Evolutionary conservation across 1,139 yeast species (phyloP).

Genomic region (Debaryomyces fabryi): DNA sequence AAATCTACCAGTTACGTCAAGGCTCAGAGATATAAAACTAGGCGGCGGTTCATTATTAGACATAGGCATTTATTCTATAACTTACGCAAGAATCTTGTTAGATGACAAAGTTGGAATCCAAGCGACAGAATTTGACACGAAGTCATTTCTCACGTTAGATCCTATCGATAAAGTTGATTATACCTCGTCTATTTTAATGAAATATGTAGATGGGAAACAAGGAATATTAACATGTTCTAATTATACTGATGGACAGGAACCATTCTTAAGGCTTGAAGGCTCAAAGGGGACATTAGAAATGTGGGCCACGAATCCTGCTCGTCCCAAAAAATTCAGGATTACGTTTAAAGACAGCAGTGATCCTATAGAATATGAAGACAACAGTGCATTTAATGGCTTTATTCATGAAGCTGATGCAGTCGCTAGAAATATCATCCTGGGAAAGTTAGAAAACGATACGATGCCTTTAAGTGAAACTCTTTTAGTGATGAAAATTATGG

Average conservation of each 20-base stretch:
- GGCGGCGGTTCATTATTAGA: constrained; percentile 68
- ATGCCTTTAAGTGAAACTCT: constrained; percentile 50
- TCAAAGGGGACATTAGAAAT: constrained; percentile 39
- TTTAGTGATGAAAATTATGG: constrained; percentile 48
- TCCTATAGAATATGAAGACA: constrained; percentile 29
- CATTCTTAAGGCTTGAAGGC: constrained; percentile 43
- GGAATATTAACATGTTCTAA: constrained; percentile 40
- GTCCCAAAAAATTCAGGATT: constrained; percentile 31
- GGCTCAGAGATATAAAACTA: constrained; percentile 46
- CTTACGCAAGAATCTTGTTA: constrained; percentile 47
- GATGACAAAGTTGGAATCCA: constrained; percentile 34
- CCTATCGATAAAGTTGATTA: constrained; percentile 38
- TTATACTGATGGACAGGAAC: constrained; percentile 30
- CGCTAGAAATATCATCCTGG: constrained; percentile 43
- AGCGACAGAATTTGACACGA: constrained; percentile 30
- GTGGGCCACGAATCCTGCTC: constrained; percentile 39
- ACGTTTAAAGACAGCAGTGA: constrained; percentile 26
- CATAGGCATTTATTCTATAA: constrained; percentile 59
- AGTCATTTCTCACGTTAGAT: constrained; percentile 37
- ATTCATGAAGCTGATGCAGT: constrained; percentile 56
- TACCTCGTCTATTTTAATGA: constrained; percentile 35
- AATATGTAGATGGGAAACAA: constrained; percentile 38
- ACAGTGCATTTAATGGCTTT: constrained; percentile 43
- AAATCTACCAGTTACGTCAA: constrained; percentile 25
- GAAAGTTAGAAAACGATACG: constrained; percentile 33